Conservation (phyloP, 1,284 basidiomycete genomes). For the Coniferiporia weirii region DNA sequence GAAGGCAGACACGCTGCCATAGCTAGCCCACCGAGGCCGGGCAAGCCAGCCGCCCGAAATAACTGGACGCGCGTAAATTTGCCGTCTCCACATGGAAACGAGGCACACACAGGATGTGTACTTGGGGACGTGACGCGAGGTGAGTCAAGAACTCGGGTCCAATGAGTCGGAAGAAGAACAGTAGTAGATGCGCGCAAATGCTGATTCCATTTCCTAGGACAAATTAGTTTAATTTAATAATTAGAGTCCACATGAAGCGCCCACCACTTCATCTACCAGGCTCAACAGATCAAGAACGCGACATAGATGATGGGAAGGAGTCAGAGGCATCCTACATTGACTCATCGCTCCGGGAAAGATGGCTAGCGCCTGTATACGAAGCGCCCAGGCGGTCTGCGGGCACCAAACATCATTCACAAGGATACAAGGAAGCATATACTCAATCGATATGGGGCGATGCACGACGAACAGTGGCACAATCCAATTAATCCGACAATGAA, state of each 20-base stretch:
- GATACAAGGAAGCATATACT: background rate
- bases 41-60: background rate
- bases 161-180: background rate
- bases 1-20: background rate
- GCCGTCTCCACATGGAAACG: background rate
- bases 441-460: conserved; percentile 2
- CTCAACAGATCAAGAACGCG: background rate
- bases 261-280: background rate
- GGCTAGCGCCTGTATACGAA: background rate
- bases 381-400: background rate
- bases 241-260: background rate
- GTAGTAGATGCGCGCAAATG: background rate
- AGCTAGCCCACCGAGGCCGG: background rate
- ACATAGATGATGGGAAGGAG: too few species aligned
- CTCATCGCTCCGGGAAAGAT: background rate
- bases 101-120: background rate
- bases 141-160: background rate
- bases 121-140: background rate
- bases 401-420: background rate
- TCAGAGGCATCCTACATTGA: background rate
- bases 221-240: background rate
- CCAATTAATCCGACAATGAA: background rate
- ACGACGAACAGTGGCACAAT: background rate
- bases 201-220: conserved; percentile 7
- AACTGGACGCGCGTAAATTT: background rate